Evolutionary conservation across 306 rosid species (phyloP), one percentile per base, ranked within the genome.

Genomic region (Quercus variabilis): DNA sequence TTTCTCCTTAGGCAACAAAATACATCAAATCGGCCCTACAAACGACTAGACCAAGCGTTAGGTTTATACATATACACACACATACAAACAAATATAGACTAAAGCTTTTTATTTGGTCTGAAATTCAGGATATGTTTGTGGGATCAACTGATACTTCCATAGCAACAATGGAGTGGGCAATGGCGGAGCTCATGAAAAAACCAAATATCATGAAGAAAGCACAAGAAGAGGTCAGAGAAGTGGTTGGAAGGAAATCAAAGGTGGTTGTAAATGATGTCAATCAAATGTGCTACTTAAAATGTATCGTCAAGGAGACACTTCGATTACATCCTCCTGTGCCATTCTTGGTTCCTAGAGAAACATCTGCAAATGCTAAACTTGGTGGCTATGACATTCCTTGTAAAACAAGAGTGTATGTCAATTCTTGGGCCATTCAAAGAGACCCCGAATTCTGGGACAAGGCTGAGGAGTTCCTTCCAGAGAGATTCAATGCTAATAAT

Each of bases 301-400:
- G 81, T 68, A 83, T 83, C 2, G 19, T 80, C 19, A 82, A 80
- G 70, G 86, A 86, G 67, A 59, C 64, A 25, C n/a, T 86, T 2
- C 76, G 86, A 28, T 31, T 80, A 0, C 89, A 83, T 21, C 85
- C 83, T 8, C 74, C 87, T 5, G 30, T 4, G 6, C 87, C 87
- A 56, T 74, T 80, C 0, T 18, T 75, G 25, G 30, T 72, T 9
- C 85, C 83, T 21, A 55, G 90, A 33, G 68, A 83, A 75, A 75
- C 84, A 60, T 5, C 33, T 1, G 30, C 2, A 3, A 46, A 4
- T 4, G 70, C 60, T 0, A 52, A 77, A 3, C 4, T 86, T 4
- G 78, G 79, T 14, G 81, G 83, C 2, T 83, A 73, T 57, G 18
- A 68, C 2, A 65, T 80, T 60, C 85, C 69, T 1, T 43, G 76